phyloP scores from a whole-genome alignment of 768 basidiomycete genomes.

The Pleurotus salmoneostramineus region DNA sequence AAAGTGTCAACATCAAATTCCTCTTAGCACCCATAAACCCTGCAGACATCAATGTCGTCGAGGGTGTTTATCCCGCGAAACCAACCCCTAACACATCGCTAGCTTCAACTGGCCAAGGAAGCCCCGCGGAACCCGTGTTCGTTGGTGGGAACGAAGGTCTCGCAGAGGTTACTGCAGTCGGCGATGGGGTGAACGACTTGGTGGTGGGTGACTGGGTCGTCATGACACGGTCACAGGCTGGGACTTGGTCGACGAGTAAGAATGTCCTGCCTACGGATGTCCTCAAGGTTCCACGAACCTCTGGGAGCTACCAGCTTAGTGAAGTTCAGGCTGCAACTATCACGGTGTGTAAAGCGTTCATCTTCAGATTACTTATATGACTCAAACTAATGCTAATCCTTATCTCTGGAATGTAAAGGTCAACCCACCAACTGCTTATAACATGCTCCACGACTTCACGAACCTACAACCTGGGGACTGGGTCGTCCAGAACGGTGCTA shows the following conservation, averaged over 20 bases:
- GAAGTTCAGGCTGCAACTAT: constrained; percentile 73
- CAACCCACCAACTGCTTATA: constrained; percentile 81
- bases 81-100: constrained; percentile 38
- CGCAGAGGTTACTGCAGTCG: constrained; percentile 60
- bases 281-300: constrained; percentile 49
- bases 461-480: constrained; percentile 65
- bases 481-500: constrained; percentile 85
- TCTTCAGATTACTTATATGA: background rate
- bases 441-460: constrained; percentile 74
- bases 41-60: constrained; percentile 75
- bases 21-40: constrained; percentile 78
- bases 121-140: constrained; percentile 36
- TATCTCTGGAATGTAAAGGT: constrained; percentile 36
- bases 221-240: constrained; percentile 62
- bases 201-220: constrained; percentile 70
- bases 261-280: constrained; percentile 56
- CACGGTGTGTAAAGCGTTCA: constrained; percentile 40
- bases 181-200: constrained; percentile 45
- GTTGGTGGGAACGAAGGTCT: constrained; percentile 79
- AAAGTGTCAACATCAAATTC: constrained; percentile 61
- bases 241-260: constrained; percentile 67
- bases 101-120: constrained; percentile 25
- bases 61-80: constrained; percentile 77
- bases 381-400: background rate
- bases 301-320: constrained; percentile 28